Conservation (phyloP, 2,329 filamentous ascomycete species). For the Nannizzia gypsea region DNA sequence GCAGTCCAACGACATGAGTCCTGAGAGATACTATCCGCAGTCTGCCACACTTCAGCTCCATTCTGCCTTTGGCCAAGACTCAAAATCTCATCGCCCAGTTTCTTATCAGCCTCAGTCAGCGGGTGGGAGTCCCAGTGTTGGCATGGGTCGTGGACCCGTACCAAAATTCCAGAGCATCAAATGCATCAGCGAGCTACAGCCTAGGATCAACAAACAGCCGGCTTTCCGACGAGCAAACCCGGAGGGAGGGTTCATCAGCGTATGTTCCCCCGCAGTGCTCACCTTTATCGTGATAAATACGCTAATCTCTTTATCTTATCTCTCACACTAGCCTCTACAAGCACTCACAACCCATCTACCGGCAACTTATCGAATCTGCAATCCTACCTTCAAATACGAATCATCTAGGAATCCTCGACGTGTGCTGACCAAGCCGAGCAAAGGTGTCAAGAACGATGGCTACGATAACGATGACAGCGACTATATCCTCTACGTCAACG, state of each 20-base stretch:
- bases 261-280: constrained; percentile 37
- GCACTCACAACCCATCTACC: constrained; percentile 87
- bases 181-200: constrained; percentile 60
- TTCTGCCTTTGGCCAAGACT: constrained; percentile 44
- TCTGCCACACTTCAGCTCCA: constrained; percentile 62
- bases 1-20: constrained; percentile 53
- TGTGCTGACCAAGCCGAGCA: constrained; percentile 95
- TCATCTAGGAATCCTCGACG: constrained; percentile 90
- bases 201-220: constrained; percentile 76
- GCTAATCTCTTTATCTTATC: constrained; percentile 9
- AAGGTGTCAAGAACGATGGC: constrained; percentile 95
- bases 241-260: constrained; percentile 95
- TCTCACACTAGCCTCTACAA: constrained; percentile 62
- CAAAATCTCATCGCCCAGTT: constrained; percentile 37
- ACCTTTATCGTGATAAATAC: constrained; percentile 14
- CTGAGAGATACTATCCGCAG: constrained; percentile 59
- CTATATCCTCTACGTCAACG: constrained; percentile 98
- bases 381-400: constrained; percentile 96
- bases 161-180: constrained; percentile 78
- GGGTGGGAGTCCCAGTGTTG: constrained; percentile 22
- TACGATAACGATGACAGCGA: constrained; percentile 99
- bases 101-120: constrained; percentile 35
- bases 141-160: constrained; percentile 50
- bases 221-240: constrained; percentile 87
- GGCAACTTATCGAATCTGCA: constrained; percentile 95